Percentiles rank a stretch among this genome's conserved stretches.
Conservation (phyloP, 768 basidiomycete species). For the Tulasnella sp. region DNA sequence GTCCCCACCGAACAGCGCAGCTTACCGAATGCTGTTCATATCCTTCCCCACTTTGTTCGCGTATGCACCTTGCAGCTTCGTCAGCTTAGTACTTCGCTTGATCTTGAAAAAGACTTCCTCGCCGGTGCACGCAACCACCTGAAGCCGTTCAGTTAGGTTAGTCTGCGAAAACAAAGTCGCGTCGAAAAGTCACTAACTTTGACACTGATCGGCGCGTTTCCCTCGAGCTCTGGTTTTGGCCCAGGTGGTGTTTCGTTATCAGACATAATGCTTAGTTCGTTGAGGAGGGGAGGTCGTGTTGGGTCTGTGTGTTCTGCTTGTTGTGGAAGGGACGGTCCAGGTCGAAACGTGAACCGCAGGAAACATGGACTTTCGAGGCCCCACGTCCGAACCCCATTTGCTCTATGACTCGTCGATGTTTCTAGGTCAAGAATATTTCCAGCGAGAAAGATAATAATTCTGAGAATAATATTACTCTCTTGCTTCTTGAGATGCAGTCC, state of each 20-base stretch:
- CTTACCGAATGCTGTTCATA: slow-evolving; percentile 76
- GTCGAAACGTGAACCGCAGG: background rate
- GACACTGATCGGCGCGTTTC: slow-evolving; percentile 5
- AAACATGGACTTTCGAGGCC: background rate
- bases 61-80: slow-evolving; percentile 87
- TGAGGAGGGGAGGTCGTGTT: background rate
- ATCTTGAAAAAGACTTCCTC: slow-evolving; percentile 97
- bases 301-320: background rate
- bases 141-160: background rate
- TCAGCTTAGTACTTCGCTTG: slow-evolving; percentile 84
- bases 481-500: background rate
- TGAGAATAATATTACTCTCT: background rate
- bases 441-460: background rate
- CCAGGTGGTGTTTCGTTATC: background rate
- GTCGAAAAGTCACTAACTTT: background rate
- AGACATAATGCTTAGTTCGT: background rate
- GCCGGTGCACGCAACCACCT: slow-evolving; percentile 69
- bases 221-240: slow-evolving; percentile 13
- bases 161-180: background rate
- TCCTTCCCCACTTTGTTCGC: slow-evolving; percentile 90
- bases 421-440: background rate
- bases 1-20: slow-evolving; percentile 12
- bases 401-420: background rate
- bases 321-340: background rate
- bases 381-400: background rate